These are phyloP conservation scores for Alternaria rosae DNA, from an alignment of 2,329 filamentous ascomycete species.

Conservation along the genomic window DNA sequence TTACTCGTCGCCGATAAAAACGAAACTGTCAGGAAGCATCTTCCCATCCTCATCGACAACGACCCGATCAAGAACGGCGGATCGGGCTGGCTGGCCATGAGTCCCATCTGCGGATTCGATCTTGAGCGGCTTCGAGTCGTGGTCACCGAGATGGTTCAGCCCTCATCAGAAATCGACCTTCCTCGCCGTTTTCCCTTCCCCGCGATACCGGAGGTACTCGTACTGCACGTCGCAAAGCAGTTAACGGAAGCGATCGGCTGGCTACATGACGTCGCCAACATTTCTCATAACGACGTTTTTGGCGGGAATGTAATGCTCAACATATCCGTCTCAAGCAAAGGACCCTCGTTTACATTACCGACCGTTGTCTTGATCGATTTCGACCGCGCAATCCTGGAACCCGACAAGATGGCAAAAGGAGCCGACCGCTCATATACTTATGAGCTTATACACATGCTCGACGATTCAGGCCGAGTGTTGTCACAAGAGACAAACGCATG, in stretches of 20 bases:
- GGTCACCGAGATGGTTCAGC: neutral
- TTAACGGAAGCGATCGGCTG: neutral
- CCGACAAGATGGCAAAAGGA: neutral
- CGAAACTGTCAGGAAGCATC: neutral
- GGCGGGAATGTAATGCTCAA: slow-evolving; percentile 1
- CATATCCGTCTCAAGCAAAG: neutral
- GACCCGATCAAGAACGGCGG: neutral
- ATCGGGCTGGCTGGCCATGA: neutral
- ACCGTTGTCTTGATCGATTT: slow-evolving; percentile 1
- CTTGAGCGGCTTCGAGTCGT: neutral
- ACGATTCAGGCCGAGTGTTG: neutral
- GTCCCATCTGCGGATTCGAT: neutral
- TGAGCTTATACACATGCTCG: neutral
- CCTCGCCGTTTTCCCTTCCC: neutral
- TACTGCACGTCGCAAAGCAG: neutral
- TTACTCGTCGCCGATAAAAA: neutral
- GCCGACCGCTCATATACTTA: neutral
- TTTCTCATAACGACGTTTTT: neutral
- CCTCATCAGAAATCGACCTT: neutral
- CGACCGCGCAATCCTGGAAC: neutral
- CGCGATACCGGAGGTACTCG: neutral
- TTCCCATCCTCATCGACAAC: neutral
- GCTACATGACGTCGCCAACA: neutral
- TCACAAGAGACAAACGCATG: neutral
- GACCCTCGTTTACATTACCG: neutral